Evolutionary conservation across 73 alveolate genomes (phyloP).

Genomic region (Stentor roeselii): DNA sequence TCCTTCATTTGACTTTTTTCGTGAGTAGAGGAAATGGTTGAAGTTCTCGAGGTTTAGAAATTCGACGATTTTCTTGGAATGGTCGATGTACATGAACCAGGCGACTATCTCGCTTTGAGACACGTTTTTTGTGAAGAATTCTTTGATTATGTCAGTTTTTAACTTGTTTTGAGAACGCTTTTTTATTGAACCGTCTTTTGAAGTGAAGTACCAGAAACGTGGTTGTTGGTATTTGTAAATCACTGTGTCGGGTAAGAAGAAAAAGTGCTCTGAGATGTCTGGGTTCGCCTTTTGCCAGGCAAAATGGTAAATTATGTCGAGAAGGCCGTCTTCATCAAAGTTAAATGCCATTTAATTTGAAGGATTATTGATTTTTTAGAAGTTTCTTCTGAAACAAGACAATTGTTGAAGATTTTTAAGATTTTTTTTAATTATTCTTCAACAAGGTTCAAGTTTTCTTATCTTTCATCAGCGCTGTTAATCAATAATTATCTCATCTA

Average conservation of each 20-base stretch:
- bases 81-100: slow-evolving; percentile 26
- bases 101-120: background rate
- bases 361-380: too few species aligned
- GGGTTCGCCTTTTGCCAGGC: slow-evolving; percentile 83
- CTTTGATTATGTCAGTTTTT: slow-evolving; percentile 63
- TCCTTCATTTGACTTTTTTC: slow-evolving; percentile 74
- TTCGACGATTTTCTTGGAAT: slow-evolving; percentile 51
- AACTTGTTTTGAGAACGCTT: slow-evolving; percentile 52
- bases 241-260: slow-evolving; percentile 37
- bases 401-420: too few species aligned
- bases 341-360: slow-evolving; percentile 31
- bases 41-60: slow-evolving; percentile 50
- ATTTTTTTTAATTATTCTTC: too few species aligned
- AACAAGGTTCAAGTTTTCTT: too few species aligned
- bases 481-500: too few species aligned
- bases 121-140: slow-evolving; percentile 58
- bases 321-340: slow-evolving; percentile 68
- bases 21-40: slow-evolving; percentile 71
- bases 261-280: slow-evolving; percentile 28
- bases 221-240: slow-evolving; percentile 35
- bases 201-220: slow-evolving; percentile 38
- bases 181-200: slow-evolving; percentile 34
- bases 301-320: slow-evolving; percentile 79
- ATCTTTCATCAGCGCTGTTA: too few species aligned
- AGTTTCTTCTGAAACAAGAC: too few species aligned